Evolutionary conservation across 2,329 filamentous ascomycete genomes (phyloP).

Genomic region (Colletotrichum phormii): DNA sequence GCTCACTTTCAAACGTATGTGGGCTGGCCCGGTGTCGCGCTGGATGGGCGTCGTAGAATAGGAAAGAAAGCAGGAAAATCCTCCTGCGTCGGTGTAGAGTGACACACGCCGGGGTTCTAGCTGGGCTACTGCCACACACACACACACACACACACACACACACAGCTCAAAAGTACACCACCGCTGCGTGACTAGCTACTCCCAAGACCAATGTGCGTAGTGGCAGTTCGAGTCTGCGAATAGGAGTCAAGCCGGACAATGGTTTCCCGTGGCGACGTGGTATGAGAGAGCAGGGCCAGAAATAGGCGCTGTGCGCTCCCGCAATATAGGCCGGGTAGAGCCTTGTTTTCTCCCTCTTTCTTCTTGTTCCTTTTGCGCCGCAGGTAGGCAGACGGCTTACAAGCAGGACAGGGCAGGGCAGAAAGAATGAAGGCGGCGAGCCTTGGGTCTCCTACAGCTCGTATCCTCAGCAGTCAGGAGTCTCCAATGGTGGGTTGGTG

Average conservation of each 20-base stretch:
- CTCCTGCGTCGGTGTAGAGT: slow-evolving; percentile 27
- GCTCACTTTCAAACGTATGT: slow-evolving; percentile 29
- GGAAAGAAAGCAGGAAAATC: slow-evolving; percentile 28
- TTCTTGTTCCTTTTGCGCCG: slow-evolving; percentile 14
- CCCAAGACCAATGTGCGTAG: slow-evolving; percentile 41
- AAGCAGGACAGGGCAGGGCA: neutral
- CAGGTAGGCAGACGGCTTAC: slow-evolving; percentile 17
- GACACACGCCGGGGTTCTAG: slow-evolving; percentile 30
- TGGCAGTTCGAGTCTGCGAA: slow-evolving; percentile 13
- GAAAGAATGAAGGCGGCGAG: slow-evolving; percentile 4
- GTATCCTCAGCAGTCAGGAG: slow-evolving; percentile 47
- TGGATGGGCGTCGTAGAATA: slow-evolving; percentile 26
- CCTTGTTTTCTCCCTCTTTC: slow-evolving; percentile 24
- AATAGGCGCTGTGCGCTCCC: slow-evolving; percentile 26
- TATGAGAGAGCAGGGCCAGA: neutral
- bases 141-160: slow-evolving; percentile 31
- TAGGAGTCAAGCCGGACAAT: slow-evolving; percentile 20
- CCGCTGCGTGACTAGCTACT: slow-evolving; percentile 15
- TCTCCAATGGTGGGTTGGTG: slow-evolving; percentile 47
- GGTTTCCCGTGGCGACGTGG: slow-evolving; percentile 12
- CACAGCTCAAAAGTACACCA: slow-evolving; percentile 17
- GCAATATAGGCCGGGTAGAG: slow-evolving; percentile 10
- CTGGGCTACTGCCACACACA: slow-evolving; percentile 19
- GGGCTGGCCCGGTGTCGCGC: slow-evolving; percentile 16
- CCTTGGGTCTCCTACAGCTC: slow-evolving; percentile 40